phyloP scores from a whole-genome alignment of 2,329 filamentous ascomycete species.

The Chlorencoelia australis region DNA sequence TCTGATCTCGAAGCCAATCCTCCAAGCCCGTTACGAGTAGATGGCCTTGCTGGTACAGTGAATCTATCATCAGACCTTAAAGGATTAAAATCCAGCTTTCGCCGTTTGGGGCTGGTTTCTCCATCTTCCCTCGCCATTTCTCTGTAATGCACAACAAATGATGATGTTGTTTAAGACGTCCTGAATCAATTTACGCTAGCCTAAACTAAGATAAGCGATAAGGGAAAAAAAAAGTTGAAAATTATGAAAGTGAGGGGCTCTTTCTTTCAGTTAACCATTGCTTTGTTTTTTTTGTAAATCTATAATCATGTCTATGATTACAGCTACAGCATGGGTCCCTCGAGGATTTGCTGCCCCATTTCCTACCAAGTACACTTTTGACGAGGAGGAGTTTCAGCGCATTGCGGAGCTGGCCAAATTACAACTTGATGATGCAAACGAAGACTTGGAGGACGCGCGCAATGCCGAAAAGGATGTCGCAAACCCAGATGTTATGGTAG shows the following conservation, averaged over 20 bases:
- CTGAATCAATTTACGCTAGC: too few relatives aligned
- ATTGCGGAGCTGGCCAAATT: slow-evolving; percentile 48
- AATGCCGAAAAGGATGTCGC: slow-evolving; percentile 23
- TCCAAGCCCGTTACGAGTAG: slow-evolving; percentile 13
- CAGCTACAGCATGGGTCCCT: slow-evolving; percentile 48
- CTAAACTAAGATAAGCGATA: slow-evolving; percentile 12
- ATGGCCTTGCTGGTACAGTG: slow-evolving; percentile 27
- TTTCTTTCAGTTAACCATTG: too few relatives aligned
- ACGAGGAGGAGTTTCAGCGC: slow-evolving; percentile 47
- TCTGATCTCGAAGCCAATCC: slow-evolving; percentile 30
- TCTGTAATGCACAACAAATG: not conserved
- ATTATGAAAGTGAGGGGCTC: too few relatives aligned
- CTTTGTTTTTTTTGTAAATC: too few relatives aligned
- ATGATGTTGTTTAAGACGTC: not conserved
- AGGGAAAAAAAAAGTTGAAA: too few relatives aligned
- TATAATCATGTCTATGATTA: slow-evolving; percentile 40
- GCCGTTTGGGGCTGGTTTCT: slow-evolving; percentile 47
- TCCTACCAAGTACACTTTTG: slow-evolving; percentile 46
- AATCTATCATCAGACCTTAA: slow-evolving; percentile 46
- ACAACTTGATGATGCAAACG: slow-evolving; percentile 78
- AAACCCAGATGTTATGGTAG: slow-evolving; percentile 31
- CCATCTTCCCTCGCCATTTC: slow-evolving; percentile 32
- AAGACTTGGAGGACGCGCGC: slow-evolving; percentile 59
- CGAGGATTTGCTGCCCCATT: slow-evolving; percentile 49
- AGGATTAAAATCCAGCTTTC: slow-evolving; percentile 53